Conservation (phyloP, 1,139 yeast species). For the Taphrina communis region DNA sequence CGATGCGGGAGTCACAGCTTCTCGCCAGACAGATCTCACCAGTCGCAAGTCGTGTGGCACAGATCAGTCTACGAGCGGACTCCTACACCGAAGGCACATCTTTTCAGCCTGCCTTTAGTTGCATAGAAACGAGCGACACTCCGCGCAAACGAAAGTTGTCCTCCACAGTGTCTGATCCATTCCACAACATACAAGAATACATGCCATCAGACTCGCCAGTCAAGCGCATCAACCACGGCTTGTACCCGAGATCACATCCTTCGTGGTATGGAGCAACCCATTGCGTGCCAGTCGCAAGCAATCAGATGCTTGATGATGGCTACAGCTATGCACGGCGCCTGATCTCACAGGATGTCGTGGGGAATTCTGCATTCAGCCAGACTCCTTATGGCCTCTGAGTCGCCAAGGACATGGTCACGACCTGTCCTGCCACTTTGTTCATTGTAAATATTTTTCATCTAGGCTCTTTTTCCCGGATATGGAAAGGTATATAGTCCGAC, state of each 20-base stretch:
- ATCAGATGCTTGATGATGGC: not conserved
- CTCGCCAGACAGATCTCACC: not conserved
- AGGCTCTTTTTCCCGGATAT: too few species aligned
- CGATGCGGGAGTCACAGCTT: not conserved
- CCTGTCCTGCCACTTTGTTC: too few species aligned
- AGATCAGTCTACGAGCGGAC: constrained; percentile 1
- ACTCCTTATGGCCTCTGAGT: too few species aligned
- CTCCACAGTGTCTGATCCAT: not conserved
- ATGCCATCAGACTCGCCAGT: not conserved
- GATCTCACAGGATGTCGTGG: too few species aligned
- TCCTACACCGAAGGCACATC: not conserved
- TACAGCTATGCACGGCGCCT: too few species aligned
- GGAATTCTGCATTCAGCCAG: too few species aligned
- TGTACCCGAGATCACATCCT: constrained; percentile 8
- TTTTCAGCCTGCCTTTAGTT: not conserved
- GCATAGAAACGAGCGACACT: too few species aligned
- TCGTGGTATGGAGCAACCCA: not conserved
- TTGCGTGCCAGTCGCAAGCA: not conserved
- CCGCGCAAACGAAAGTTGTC: constrained; percentile 2
- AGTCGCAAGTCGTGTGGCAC: not conserved
- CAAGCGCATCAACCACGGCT: constrained; percentile 10
- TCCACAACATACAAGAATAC: constrained; percentile 9
- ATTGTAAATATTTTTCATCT: too few species aligned
- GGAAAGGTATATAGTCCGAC: too few species aligned
- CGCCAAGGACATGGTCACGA: too few species aligned